Evolutionary conservation across 768 basidiomycete genomes (phyloP).

Genomic region (Phylloporus sp.): DNA sequence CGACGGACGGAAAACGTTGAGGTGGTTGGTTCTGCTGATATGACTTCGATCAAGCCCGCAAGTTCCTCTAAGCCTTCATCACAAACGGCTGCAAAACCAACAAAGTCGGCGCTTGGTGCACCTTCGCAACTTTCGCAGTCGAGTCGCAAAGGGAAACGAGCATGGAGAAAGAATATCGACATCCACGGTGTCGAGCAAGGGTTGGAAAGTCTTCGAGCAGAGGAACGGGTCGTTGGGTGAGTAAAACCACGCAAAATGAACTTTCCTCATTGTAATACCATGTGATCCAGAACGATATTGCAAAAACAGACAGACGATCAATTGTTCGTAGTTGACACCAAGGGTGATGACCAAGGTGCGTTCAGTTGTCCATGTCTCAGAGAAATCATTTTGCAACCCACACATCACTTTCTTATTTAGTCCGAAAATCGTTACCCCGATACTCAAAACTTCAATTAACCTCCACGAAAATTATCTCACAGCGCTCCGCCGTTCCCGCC

Average conservation of each 20-base stretch:
- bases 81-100: slow-evolving; percentile 2
- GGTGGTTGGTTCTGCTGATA: not conserved
- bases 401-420: slow-evolving; percentile 35
- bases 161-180: slow-evolving; percentile 93
- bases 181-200: slow-evolving; percentile 73
- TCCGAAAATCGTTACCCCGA: slow-evolving; percentile 55
- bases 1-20: not conserved
- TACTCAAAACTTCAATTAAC: slow-evolving; percentile 53
- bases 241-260: slow-evolving; percentile 12
- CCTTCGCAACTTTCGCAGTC: slow-evolving; percentile 46
- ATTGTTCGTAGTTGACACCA: slow-evolving; percentile 76
- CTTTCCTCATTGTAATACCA: rapidly evolving
- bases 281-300: slow-evolving; percentile 46
- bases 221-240: slow-evolving; percentile 79
- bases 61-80: slow-evolving; percentile 3
- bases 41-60: slow-evolving; percentile 3
- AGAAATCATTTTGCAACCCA: too few relatives aligned
- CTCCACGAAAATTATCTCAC: slow-evolving; percentile 74
- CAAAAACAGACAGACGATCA: slow-evolving; percentile 68
- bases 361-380: not conserved
- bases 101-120: slow-evolving; percentile 19
- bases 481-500: slow-evolving; percentile 87
- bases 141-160: slow-evolving; percentile 85
- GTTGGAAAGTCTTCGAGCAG: slow-evolving; percentile 71
- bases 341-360: slow-evolving; percentile 71